These are phyloP conservation scores for Aegilops umbellulata DNA, from an alignment of 176 grass and related monocot species.

Conservation along the genomic window DNA sequence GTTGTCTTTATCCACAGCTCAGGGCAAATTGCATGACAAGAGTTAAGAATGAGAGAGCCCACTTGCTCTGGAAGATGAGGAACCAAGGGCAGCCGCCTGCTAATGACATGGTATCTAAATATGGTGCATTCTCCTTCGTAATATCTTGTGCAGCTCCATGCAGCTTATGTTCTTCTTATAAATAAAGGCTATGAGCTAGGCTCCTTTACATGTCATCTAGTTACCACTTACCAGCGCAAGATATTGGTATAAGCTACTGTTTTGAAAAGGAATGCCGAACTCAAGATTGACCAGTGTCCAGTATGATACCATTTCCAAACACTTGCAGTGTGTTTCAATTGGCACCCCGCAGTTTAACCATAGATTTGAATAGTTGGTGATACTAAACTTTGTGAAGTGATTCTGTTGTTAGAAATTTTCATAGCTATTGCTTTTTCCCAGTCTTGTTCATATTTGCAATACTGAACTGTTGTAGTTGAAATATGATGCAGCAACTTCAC, in stretches of 20 bases:
- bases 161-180: not conserved
- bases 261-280: not conserved
- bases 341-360: not conserved
- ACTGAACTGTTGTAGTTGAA: slow-evolving; percentile 2
- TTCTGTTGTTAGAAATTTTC: not conserved
- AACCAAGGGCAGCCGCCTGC: slow-evolving; percentile 26
- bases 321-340: not conserved
- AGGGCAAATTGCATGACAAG: slow-evolving; percentile 70
- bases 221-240: not conserved
- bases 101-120: slow-evolving; percentile 58
- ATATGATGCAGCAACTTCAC: not conserved
- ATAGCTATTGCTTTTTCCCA: not conserved
- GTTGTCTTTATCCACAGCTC: slow-evolving; percentile 48
- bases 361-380: not conserved
- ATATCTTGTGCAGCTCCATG: not conserved
- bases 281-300: not conserved
- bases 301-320: not conserved
- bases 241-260: not conserved
- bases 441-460: not conserved
- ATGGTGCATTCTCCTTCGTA: not conserved
- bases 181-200: not conserved
- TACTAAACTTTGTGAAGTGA: not conserved
- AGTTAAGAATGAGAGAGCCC: slow-evolving; percentile 58
- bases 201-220: not conserved
- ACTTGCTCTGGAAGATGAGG: slow-evolving; percentile 82